Percentiles rank a stretch among this genome's conserved stretches.
Evolutionary conservation across 768 basidiomycete genomes (phyloP).

Genomic region (Lentinula guzmanii): DNA sequence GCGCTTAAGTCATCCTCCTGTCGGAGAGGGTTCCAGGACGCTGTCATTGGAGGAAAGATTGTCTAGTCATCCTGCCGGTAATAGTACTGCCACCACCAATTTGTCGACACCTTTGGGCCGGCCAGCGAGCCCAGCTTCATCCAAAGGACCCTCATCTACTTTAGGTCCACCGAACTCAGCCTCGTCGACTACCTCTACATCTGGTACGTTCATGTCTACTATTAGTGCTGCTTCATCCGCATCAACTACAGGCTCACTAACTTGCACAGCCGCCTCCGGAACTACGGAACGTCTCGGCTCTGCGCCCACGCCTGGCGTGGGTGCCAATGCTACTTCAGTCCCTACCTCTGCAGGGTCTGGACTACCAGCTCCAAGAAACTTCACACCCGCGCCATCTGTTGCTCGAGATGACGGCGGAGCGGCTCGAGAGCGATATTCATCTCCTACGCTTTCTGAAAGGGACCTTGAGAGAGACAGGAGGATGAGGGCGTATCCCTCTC

Average conservation of each 20-base stretch:
- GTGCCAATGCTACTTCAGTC: background rate
- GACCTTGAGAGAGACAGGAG: background rate
- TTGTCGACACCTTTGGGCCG: background rate
- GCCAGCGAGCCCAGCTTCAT: background rate
- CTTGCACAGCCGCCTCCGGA: background rate
- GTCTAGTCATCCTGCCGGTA: background rate
- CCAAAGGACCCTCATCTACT: background rate
- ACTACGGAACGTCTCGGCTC: background rate
- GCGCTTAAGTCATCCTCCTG: background rate
- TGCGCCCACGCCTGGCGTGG: background rate
- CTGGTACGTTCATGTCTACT: background rate
- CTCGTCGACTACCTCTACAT: background rate
- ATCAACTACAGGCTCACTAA: background rate
- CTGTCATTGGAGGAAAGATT: conserved; percentile 4
- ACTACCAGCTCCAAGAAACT: background rate
- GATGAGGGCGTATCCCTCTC: background rate
- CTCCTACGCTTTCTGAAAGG: background rate
- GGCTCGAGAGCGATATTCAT: background rate
- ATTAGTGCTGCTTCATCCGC: background rate
- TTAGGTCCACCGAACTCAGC: background rate
- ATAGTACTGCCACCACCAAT: background rate
- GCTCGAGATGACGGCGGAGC: background rate
- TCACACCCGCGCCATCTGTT: background rate
- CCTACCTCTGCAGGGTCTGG: background rate
- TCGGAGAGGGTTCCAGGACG: background rate